Conservation (phyloP, 371 early-diverging fungal genomes). For the Haplosporangium sp. region DNA sequence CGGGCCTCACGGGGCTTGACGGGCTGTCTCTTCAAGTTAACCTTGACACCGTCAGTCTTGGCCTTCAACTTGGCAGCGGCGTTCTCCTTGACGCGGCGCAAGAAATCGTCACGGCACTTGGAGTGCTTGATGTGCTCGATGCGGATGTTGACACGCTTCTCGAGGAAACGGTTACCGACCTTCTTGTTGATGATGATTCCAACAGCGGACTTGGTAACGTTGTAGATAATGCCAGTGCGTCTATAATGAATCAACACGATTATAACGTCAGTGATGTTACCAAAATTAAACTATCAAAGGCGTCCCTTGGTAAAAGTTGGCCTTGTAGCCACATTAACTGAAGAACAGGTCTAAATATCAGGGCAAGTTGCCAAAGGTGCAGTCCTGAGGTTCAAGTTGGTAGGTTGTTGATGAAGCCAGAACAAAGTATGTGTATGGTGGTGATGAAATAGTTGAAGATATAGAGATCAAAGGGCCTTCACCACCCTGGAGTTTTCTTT, state of each 20-base stretch:
- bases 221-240: slow-evolving; percentile 98
- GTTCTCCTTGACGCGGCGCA: slow-evolving; percentile 97
- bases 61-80: slow-evolving; percentile 84
- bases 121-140: slow-evolving; percentile 99
- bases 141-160: slow-evolving; percentile 99
- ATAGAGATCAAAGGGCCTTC: too few species aligned
- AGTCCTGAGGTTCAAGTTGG: too few species aligned
- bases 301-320: too few species aligned
- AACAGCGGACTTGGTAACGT: slow-evolving; percentile 98
- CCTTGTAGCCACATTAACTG: too few species aligned
- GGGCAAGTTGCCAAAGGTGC: too few species aligned
- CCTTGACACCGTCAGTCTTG: slow-evolving; percentile 59
- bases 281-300: not conserved
- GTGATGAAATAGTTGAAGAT: too few species aligned
- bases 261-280: too few species aligned
- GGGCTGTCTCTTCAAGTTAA: slow-evolving; percentile 95
- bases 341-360: too few species aligned
- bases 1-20: slow-evolving; percentile 92
- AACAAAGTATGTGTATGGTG: too few species aligned
- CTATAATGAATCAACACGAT: slow-evolving; percentile 57
- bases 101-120: slow-evolving; percentile 99
- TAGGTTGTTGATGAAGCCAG: too few species aligned
- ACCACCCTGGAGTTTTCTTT: too few species aligned
- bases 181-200: slow-evolving; percentile 99
- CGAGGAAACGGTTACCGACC: slow-evolving; percentile 97